These are phyloP conservation scores for Furcasterigmium sp. DNA, from an alignment of 2,329 filamentous ascomycete species.

Conservation along the genomic window DNA sequence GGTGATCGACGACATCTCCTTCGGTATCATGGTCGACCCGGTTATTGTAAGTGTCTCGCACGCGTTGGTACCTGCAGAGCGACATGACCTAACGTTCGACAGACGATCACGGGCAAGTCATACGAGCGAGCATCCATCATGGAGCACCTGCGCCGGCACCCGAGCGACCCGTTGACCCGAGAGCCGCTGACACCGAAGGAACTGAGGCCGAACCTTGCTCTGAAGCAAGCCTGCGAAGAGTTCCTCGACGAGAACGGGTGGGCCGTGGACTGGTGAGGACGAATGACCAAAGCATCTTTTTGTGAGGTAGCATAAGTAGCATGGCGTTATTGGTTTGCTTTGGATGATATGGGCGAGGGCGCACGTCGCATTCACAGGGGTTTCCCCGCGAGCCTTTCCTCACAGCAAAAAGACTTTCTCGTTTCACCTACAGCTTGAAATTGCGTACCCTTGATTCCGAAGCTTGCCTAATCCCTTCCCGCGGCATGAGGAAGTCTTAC, in stretches of 20 bases:
- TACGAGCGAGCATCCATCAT: slow-evolving; percentile 84
- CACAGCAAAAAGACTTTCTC: no score
- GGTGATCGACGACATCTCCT: slow-evolving; percentile 71
- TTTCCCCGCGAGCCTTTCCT: no score
- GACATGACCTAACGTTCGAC: slow-evolving; percentile 16
- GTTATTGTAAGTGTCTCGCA: slow-evolving; percentile 39
- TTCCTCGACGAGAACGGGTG: slow-evolving; percentile 85
- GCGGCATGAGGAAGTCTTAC: no score
- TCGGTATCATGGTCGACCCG: slow-evolving; percentile 69
- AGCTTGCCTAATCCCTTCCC: no score
- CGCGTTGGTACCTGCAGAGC: neutral
- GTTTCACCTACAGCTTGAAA: no score
- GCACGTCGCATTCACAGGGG: no score
- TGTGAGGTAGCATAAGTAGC: no score
- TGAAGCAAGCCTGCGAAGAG: slow-evolving; percentile 78
- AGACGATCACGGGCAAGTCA: slow-evolving; percentile 81
- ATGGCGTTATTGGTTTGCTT: no score
- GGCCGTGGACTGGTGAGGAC: slow-evolving; percentile 77
- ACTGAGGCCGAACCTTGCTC: slow-evolving; percentile 72
- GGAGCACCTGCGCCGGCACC: slow-evolving; percentile 73
- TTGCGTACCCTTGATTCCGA: no score
- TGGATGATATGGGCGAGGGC: no score
- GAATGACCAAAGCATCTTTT: no score
- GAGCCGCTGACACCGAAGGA: slow-evolving; percentile 65
- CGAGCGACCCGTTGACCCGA: slow-evolving; percentile 78